These are phyloP conservation scores for Syzygium malaccense DNA, from an alignment of 441 rosid genomes.

Conservation along the genomic window DNA sequence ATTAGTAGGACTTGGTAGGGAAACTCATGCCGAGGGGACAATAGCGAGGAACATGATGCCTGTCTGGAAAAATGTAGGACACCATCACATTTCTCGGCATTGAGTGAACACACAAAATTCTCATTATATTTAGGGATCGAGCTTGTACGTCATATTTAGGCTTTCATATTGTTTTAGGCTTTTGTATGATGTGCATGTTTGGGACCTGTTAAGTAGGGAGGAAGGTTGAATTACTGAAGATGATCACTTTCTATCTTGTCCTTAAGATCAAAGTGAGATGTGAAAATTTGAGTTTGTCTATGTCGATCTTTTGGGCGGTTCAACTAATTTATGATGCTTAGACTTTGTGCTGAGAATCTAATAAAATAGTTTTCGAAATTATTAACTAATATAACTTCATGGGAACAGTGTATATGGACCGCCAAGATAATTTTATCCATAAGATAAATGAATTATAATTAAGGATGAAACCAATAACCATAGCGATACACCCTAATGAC, in stretches of 20 bases:
- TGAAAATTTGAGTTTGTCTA: neutral
- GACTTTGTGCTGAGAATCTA: neutral
- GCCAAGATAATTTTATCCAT: neutral
- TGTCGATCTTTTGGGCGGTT: rapidly evolving
- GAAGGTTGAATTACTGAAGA: neutral
- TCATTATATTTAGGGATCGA: neutral
- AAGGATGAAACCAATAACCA: neutral
- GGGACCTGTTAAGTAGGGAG: neutral
- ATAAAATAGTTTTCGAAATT: neutral
- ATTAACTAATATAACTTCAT: neutral
- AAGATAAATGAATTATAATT: neutral
- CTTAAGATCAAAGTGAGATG: neutral
- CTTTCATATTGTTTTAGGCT: neutral
- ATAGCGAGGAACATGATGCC: neutral
- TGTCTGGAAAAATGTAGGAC: neutral
- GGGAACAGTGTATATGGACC: neutral
- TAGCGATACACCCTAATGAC: neutral
- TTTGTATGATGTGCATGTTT: neutral
- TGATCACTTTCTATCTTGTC: neutral
- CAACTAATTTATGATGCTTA: neutral
- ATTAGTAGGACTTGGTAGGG: neutral
- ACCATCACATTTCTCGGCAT: neutral
- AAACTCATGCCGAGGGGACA: neutral
- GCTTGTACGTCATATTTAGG: neutral
- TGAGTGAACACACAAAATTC: neutral